Conservation (phyloP, 352 stramenopile species). For the Elongisporangium anandrum region DNA sequence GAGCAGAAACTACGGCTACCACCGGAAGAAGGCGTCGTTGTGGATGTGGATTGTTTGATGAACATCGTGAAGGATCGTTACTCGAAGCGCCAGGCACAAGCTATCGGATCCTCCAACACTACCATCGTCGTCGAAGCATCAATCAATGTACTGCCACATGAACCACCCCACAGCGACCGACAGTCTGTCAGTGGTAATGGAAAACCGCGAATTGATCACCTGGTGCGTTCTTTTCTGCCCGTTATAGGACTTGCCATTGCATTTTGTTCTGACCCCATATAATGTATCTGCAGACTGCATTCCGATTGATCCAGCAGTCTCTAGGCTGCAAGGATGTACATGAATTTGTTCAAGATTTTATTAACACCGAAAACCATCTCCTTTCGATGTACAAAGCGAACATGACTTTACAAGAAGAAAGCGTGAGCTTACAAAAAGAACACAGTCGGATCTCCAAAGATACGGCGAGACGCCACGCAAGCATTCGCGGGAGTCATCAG, state of each 20-base stretch:
- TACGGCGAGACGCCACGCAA: constrained; percentile 22
- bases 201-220: neutral
- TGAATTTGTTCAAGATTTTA: constrained; percentile 45
- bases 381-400: constrained; percentile 64
- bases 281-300: constrained; percentile 24
- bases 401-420: constrained; percentile 46
- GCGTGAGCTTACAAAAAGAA: constrained; percentile 31
- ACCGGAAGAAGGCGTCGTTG: constrained; percentile 54
- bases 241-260: neutral
- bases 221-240: neutral
- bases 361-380: constrained; percentile 50
- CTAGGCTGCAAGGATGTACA: constrained; percentile 19
- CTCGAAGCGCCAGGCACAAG: neutral
- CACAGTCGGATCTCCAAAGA: constrained; percentile 21
- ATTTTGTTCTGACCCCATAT: neutral
- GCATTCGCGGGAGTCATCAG: constrained; percentile 29
- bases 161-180: neutral
- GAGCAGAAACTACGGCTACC: constrained; percentile 55
- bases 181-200: neutral
- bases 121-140: neutral
- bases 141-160: neutral
- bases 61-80: constrained; percentile 37
- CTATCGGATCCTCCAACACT: neutral
- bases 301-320: constrained; percentile 47
- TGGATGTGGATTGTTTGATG: constrained; percentile 62